Conservation (phyloP, 2,329 filamentous ascomycete genomes). For the Sclerotinia minor region DNA sequence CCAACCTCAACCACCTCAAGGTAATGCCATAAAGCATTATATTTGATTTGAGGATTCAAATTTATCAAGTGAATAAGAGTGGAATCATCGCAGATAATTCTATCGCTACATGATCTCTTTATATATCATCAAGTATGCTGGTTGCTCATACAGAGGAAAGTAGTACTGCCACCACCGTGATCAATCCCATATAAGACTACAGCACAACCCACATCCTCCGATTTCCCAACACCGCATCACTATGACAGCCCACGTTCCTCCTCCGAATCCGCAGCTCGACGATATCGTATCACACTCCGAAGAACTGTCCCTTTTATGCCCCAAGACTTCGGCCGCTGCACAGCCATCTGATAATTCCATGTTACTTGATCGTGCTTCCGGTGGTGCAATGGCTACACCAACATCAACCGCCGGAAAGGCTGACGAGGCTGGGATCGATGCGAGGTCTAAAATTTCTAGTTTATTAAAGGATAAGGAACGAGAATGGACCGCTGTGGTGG, state of each 20-base stretch:
- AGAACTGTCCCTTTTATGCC: slow-evolving; percentile 34
- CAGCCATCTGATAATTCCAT: slow-evolving; percentile 34
- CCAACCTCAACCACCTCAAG: neutral
- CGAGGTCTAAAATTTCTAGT: slow-evolving; percentile 43
- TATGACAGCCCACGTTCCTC: slow-evolving; percentile 37
- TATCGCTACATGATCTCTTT: neutral
- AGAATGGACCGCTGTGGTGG: slow-evolving; percentile 65
- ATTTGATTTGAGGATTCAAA: too few species aligned
- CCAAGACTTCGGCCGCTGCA: slow-evolving; percentile 39
- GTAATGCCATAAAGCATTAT: neutral
- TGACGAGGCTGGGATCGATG: slow-evolving; percentile 34
- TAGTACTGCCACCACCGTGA: slow-evolving; percentile 29
- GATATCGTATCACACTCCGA: slow-evolving; percentile 39
- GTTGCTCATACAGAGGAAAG: slow-evolving; percentile 27
- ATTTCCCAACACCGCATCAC: neutral
- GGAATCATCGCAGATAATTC: neutral
- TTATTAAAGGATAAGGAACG: slow-evolving; percentile 60
- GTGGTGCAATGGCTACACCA: slow-evolving; percentile 21
- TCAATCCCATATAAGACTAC: neutral
- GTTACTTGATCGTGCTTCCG: slow-evolving; percentile 29
- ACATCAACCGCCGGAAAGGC: slow-evolving; percentile 30
- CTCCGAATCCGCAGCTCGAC: slow-evolving; percentile 35
- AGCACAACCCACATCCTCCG: neutral
- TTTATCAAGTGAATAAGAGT: neutral
- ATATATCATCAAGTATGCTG: slow-evolving; percentile 30